These are phyloP conservation scores for Closterium sp. DNA, from an alignment of 139 green algal genomes.

Conservation along the genomic window DNA sequence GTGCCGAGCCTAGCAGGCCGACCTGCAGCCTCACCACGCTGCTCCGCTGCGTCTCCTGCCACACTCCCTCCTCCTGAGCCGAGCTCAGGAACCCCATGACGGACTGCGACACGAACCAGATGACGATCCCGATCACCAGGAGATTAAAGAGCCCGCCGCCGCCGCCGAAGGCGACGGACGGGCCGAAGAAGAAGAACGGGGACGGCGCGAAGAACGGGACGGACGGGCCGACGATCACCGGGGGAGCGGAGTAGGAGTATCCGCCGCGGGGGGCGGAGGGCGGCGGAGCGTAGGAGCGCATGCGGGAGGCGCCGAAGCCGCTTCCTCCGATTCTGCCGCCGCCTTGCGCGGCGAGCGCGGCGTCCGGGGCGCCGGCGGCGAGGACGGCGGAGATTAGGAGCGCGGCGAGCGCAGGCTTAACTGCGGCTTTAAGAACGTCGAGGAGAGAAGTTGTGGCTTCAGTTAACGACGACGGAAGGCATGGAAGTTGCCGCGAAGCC, in stretches of 20 bases:
- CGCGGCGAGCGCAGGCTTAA: background rate
- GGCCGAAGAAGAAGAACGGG: slow-evolving; percentile 27
- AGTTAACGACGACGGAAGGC: background rate
- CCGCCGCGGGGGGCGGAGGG: background rate
- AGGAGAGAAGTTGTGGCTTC: background rate
- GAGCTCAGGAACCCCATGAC: slow-evolving; percentile 16
- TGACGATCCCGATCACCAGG: slow-evolving; percentile 17
- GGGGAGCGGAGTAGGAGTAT: slow-evolving; percentile 2
- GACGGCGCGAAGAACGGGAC: slow-evolving; percentile 31
- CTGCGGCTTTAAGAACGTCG: background rate
- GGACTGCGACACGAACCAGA: slow-evolving; percentile 13
- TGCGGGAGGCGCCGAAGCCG: slow-evolving; percentile 18
- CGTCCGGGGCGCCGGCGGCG: background rate
- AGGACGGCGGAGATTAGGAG: slow-evolving; percentile 5
- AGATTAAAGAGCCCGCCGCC: slow-evolving; percentile 26
- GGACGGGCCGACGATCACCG: background rate
- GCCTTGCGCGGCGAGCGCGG: slow-evolving; percentile 22
- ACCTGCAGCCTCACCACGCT: slow-evolving; percentile 59
- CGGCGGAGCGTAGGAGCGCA: slow-evolving; percentile 10
- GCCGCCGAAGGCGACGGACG: background rate
- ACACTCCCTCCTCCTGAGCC: background rate
- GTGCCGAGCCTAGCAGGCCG: slow-evolving; percentile 82
- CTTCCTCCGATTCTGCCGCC: slow-evolving; percentile 36
- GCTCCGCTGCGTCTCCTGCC: background rate
- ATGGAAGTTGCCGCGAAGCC: background rate